These are phyloP conservation scores for Gleditsia sinensis DNA, from an alignment of 306 rosid genomes.

Conservation along the genomic window DNA sequence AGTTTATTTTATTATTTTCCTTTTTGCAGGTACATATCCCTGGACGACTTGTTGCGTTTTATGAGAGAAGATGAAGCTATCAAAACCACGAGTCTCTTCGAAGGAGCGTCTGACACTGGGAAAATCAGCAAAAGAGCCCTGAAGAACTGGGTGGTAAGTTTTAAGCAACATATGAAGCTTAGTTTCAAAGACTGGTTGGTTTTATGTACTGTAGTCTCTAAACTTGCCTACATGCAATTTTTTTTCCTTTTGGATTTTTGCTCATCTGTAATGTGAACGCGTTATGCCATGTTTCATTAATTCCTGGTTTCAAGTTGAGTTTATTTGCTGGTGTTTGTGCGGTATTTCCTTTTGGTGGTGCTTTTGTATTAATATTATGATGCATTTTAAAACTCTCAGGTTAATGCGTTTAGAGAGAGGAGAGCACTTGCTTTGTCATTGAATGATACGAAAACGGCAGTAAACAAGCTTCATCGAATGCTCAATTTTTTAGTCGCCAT, in stretches of 20 bases:
- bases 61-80: conserved; percentile 64
- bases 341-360: too few species aligned
- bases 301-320: conserved; percentile 9
- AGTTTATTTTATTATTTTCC: too few species aligned
- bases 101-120: conserved; percentile 54
- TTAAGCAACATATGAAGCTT: not conserved
- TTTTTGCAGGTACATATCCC: conserved; percentile 48
- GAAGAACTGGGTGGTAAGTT: conserved; percentile 80
- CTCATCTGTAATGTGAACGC: too few species aligned
- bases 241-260: too few species aligned
- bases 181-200: not conserved
- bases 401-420: conserved; percentile 87
- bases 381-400: conserved; percentile 48
- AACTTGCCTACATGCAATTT: not conserved
- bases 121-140: conserved; percentile 63
- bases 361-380: too few species aligned
- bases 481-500: conserved; percentile 69
- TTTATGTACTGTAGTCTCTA: not conserved
- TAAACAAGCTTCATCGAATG: conserved; percentile 78
- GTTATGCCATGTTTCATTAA: too few species aligned
- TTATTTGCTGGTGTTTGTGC: not conserved
- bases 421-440: conserved; percentile 92
- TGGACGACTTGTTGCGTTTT: conserved; percentile 64
- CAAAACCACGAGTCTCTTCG: conserved; percentile 58
- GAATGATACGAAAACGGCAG: conserved; percentile 97